Evolutionary conservation across 108 stramenopile genomes (phyloP).

Genomic region (Pseudonitzschia delicatissima): DNA sequence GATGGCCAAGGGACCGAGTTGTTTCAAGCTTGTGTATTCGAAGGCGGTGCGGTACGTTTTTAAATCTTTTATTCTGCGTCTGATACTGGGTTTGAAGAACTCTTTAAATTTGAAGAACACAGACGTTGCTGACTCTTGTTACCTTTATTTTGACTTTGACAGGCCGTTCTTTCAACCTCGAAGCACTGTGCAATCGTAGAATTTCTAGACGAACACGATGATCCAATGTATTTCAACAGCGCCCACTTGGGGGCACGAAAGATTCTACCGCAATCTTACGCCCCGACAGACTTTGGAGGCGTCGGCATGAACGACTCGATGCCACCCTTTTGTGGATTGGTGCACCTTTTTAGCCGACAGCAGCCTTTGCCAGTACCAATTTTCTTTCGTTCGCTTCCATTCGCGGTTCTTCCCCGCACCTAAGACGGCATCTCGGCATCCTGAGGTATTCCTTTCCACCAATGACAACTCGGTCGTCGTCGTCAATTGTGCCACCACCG

Average conservation of each 20-base stretch:
- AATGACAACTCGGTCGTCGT: conserved; percentile 79
- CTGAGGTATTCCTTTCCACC: conserved; percentile 79
- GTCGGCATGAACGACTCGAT: conserved; percentile 25
- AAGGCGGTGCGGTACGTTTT: conserved; percentile 51
- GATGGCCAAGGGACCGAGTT: conserved; percentile 46
- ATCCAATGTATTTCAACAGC: conserved; percentile 53
- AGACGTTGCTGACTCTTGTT: neutral
- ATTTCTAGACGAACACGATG: conserved; percentile 74
- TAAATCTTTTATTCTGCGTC: neutral
- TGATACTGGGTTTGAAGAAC: too few species aligned
- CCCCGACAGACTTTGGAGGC: conserved; percentile 19
- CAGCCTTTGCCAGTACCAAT: conserved; percentile 51
- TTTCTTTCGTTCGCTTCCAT: conserved; percentile 54
- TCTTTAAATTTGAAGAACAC: too few species aligned
- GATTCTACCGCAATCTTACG: conserved; percentile 20
- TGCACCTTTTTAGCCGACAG: conserved; percentile 66
- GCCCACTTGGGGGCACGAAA: conserved; percentile 50
- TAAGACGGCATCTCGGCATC: conserved; percentile 61
- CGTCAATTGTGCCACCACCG: conserved; percentile 51
- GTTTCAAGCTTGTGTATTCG: conserved; percentile 62
- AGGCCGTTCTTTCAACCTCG: conserved; percentile 58
- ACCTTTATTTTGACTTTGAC: neutral
- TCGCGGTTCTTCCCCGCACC: conserved; percentile 68
- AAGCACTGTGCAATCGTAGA: conserved; percentile 77
- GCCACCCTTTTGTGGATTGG: conserved; percentile 62